A percentile compares a stretch with the other conserved stretches of the same genome.
phyloP scores from a whole-genome alignment of 345 rosid genomes.

The Xanthoceras sorbifolium region DNA sequence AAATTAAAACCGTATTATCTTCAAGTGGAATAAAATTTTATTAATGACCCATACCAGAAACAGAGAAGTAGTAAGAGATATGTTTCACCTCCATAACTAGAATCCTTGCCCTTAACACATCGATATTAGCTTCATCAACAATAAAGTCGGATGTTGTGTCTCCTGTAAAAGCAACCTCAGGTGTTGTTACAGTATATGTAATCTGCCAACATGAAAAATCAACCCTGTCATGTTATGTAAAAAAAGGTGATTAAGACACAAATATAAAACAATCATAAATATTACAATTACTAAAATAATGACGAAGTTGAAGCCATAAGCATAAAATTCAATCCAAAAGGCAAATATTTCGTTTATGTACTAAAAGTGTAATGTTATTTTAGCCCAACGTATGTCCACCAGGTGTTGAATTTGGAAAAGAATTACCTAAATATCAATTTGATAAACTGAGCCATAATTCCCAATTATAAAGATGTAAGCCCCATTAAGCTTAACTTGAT shows the following conservation, averaged over 20 bases:
- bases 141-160: slow-evolving; percentile 86
- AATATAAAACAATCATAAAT: background rate
- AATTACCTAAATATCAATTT: background rate
- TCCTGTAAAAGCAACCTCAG: slow-evolving; percentile 96
- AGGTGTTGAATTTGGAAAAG: background rate
- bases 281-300: background rate
- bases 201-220: slow-evolving; percentile 56
- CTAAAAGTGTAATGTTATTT: slow-evolving; percentile 1
- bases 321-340: background rate
- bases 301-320: background rate
- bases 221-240: slow-evolving; percentile 13
- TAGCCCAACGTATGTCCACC: background rate
- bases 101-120: slow-evolving; percentile 79
- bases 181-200: slow-evolving; percentile 56
- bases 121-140: slow-evolving; percentile 55
- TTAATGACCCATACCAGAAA: background rate
- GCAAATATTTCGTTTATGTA: background rate
- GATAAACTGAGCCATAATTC: background rate
- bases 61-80: background rate
- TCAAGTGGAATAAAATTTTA: background rate
- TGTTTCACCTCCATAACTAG: slow-evolving; percentile 82
- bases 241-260: background rate
- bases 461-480: background rate
- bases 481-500: background rate
- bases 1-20: background rate